Evolutionary conservation across 2,329 filamentous ascomycete species (phyloP), one percentile per base, ranked within the genome.

Genomic region (Lachnellula arida): DNA sequence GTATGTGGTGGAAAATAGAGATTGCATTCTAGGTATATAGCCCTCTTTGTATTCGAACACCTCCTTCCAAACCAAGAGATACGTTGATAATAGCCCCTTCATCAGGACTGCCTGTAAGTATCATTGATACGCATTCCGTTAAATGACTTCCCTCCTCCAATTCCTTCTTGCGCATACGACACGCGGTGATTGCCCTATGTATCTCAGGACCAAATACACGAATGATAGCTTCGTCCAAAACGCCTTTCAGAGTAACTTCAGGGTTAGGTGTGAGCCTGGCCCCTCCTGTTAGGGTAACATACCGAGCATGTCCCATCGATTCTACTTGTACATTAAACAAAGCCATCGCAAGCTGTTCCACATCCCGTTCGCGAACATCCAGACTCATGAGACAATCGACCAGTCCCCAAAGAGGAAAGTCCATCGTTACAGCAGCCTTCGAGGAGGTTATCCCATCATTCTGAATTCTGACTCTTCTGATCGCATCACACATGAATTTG

Each of bases 371-470:
- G 34, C 32, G 51, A 28, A 57, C 51, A 40, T 9, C 52, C 28
- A 57, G 46, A 40, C 43, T 55, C 46, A 57, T 57, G 22, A 57
- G 32, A 55, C 52, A 57, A 32, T 54, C 55, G 14, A 50, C 12
- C 17, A 51, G 34, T 34, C 11, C 49, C 32, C 37, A 42, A 17
- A 6, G 17, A 54, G 51, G 35, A 54, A 54, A 54, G 51, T 35
- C 6, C 46, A 54, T 49, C 35, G 22, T 43, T 49, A 49, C 32
- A 22, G 51, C 51, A 54, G 44, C 51, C 49, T 43, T 35, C 35
- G 43, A 17, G 51, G 37, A 49, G 35, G 44, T 54, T 42, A 35
- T 54, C 46, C 44, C 46, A 54, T 49, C 47, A 32, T 11, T 19
- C 32, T 42, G 46, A 42, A 54, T 19, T 28, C 11, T 54, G 4